Evolutionary conservation across 1,139 yeast genomes (phyloP).

Genomic region (Candida tropicalis): DNA sequence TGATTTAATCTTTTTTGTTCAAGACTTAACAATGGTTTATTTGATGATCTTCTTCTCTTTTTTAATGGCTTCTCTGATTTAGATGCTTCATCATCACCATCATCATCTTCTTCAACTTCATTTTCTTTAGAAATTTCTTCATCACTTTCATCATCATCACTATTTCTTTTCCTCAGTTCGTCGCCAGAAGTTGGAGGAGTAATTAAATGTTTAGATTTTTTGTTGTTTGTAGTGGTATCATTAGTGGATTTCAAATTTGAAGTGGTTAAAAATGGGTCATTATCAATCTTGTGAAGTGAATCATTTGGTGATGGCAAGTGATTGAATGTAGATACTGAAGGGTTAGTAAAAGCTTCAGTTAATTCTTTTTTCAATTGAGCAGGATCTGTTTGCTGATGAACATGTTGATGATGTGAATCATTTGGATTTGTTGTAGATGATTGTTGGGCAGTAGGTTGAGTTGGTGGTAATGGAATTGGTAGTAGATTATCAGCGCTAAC

Average conservation of each 20-base stretch:
- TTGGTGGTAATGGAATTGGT: constrained; percentile 8
- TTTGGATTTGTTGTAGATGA: constrained; percentile 5
- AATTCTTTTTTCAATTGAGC: constrained; percentile 32
- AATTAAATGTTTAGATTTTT: constrained; percentile 10
- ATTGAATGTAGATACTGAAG: constrained; percentile 14
- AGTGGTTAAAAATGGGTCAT: background rate
- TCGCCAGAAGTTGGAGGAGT: constrained; percentile 18
- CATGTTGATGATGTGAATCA: background rate
- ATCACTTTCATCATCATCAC: constrained; percentile 18
- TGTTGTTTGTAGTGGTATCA: background rate
- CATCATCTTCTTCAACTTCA: constrained; percentile 14
- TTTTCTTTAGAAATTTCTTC: constrained; percentile 20
- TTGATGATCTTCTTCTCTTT: constrained; percentile 35
- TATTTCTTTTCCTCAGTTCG: constrained; percentile 14
- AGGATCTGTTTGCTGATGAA: constrained; percentile 14
- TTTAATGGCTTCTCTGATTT: constrained; percentile 17
- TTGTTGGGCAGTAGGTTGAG: constrained; percentile 5
- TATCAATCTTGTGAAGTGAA: background rate
- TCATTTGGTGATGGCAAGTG: constrained; percentile 41
- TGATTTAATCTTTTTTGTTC: constrained; percentile 76
- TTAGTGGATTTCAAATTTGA: background rate
- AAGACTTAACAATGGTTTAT: constrained; percentile 55
- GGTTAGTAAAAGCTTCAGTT: constrained; percentile 41
- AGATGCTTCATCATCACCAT: background rate
- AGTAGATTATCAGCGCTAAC: constrained; percentile 1